Percentiles rank a stretch among this genome's conserved stretches.
Conservation (phyloP, 305 asterid genomes). For the Fraxinus velutina region DNA sequence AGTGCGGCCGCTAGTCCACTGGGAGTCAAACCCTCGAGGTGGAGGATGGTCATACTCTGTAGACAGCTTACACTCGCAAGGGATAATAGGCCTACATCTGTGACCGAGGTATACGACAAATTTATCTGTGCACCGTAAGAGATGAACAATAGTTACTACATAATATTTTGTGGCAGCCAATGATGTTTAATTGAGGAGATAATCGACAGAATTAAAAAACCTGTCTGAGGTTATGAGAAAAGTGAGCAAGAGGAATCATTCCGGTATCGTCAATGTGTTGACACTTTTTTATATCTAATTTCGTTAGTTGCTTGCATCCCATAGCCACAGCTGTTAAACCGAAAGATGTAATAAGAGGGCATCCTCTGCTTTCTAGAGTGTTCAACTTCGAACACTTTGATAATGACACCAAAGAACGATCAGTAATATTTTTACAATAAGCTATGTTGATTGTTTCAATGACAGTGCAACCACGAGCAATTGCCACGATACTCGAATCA, state of each 20-base stretch:
- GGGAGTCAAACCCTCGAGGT: conserved; percentile 55
- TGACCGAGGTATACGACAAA: conserved; percentile 66
- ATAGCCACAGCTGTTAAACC: conserved; percentile 70
- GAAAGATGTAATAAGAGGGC: conserved; percentile 62
- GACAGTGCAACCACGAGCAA: conserved; percentile 57
- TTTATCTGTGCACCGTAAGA: conserved; percentile 54
- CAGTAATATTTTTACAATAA: conserved; percentile 63
- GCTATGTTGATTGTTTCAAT: conserved; percentile 71
- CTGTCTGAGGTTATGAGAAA: conserved; percentile 66
- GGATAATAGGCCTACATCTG: conserved; percentile 67
- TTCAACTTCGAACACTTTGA: conserved; percentile 67
- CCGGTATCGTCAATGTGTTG: conserved; percentile 41
- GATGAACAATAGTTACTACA: conserved; percentile 5
- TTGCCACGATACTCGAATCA: conserved; percentile 55
- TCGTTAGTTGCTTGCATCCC: conserved; percentile 70
- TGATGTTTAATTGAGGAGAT: not conserved
- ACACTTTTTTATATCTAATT: conserved; percentile 47
- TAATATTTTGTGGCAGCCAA: not conserved
- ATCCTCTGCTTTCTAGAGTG: conserved; percentile 77
- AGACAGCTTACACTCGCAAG: conserved; percentile 70
- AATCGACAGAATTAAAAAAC: conserved; percentile 3
- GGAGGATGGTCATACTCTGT: conserved; percentile 70
- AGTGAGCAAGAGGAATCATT: conserved; percentile 58
- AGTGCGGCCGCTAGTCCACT: conserved; percentile 63
- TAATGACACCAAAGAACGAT: conserved; percentile 54